Conservation (phyloP, 148 eudicot species). For the Camellia japonica region DNA sequence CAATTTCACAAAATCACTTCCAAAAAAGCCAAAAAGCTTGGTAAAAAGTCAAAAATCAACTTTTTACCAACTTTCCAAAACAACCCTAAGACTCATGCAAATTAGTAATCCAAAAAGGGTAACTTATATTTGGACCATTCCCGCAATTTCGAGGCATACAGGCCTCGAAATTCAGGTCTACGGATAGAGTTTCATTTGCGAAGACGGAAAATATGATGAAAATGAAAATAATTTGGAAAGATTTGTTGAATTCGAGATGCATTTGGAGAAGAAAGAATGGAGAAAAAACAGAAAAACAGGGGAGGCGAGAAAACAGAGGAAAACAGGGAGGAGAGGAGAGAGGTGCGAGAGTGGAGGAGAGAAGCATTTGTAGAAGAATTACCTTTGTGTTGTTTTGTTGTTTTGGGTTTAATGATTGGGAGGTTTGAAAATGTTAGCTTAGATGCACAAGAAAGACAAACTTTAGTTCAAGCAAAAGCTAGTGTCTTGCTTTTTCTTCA, state of each 20-base stretch:
- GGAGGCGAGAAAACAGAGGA: neutral
- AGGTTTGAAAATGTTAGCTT: neutral
- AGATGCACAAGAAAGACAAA: neutral
- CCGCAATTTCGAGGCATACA: slow-evolving; percentile 45
- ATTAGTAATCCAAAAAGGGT: slow-evolving; percentile 46
- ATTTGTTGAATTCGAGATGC: slow-evolving; percentile 16
- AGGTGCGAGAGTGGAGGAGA: no score
- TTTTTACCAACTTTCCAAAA: no score
- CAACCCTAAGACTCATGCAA: slow-evolving; percentile 29
- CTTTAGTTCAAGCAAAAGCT: neutral
- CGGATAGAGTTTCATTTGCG: slow-evolving; percentile 5
- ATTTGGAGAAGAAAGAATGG: slow-evolving; percentile 13
- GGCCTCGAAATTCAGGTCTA: slow-evolving; percentile 14
- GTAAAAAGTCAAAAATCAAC: no score
- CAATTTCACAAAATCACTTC: no score
- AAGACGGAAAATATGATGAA: slow-evolving; percentile 14
- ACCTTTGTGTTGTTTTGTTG: no score
- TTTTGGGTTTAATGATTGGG: no score
- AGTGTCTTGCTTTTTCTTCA: neutral
- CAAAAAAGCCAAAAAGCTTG: no score
- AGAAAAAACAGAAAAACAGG: neutral
- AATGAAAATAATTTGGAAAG: neutral
- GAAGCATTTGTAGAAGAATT: no score
- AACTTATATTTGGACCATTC: slow-evolving; percentile 32
- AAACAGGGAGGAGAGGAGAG: neutral